Evolutionary conservation across 805 yeast genomes (phyloP), one percentile per base, ranked within the genome.

Genomic region (Metschnikowia bowlesiae): DNA sequence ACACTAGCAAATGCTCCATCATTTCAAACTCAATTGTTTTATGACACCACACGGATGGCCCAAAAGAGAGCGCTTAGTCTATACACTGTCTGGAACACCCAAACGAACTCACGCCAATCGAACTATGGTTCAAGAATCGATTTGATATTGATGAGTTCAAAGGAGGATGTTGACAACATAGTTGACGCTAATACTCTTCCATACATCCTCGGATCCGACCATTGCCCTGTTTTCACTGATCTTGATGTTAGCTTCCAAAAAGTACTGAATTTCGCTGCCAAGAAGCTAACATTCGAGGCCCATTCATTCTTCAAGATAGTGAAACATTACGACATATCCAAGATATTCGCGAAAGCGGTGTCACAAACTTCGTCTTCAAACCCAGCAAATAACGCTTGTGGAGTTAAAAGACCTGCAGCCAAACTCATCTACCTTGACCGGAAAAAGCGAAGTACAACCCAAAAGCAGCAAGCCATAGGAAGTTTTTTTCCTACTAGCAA

Each of bases 21-120:
- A 3, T 7, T 18, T 2, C 41, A 33, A 2, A 36, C 51, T 1
- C 70, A 67, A 39, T 67, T 79, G 8, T 61, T 87, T 32, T 63
- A 75, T 49, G 95, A 87, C 62, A 70, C 84, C 0, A 78, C 84
- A 0, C 72, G 97, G 40, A 62, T 66, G 30, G 49, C 63, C 2
- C 84, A 84, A 53, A 83, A 85, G 0, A 67, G 85, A 13, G 71
- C 82, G 44, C 62, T 78, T 60, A 82, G 80, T 22, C 74, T 90
- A 80, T 94, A 86, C 62, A 90, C 97, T 0, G 94, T 91, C 43
- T 92, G 99, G 99, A 91, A 90, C 65, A 86, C 90, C 1, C 67
- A 83, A 57, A 79, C 80, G 46, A 86, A 86, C 57, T 78, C 87
- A 18, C 69, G 99, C 31, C 90, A 94, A 0, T 73, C 84, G 1